phyloP scores from a whole-genome alignment of 441 rosid species.

The Erysimum cheiri region DNA sequence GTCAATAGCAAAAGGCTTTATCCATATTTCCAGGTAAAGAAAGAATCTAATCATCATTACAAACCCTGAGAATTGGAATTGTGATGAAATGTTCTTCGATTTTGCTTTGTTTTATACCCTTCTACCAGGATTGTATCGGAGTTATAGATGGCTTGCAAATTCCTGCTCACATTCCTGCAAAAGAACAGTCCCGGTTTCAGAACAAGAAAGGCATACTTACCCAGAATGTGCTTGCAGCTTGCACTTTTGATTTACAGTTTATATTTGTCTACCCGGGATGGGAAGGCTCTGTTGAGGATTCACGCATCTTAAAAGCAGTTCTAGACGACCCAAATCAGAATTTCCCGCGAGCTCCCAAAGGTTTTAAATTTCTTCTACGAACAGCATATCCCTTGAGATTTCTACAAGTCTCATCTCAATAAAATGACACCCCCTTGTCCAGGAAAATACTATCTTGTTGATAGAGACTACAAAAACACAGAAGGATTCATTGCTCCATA shows the following conservation, averaged over 20 bases:
- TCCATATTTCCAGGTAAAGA: slow-evolving; percentile 80
- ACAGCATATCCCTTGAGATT: slow-evolving; percentile 8
- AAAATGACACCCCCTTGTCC: slow-evolving; percentile 16
- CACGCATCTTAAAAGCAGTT: slow-evolving; percentile 78
- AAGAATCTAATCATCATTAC: slow-evolving; percentile 16
- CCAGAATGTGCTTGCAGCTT: slow-evolving; percentile 84
- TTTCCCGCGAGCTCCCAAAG: slow-evolving; percentile 77
- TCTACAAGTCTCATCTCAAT: slow-evolving; percentile 4
- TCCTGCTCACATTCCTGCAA: slow-evolving; percentile 79
- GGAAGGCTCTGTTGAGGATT: slow-evolving; percentile 88
- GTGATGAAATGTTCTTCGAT: slow-evolving; percentile 31
- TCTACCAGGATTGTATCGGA: slow-evolving; percentile 75
- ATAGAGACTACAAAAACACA: slow-evolving; percentile 62
- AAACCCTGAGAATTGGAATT: slow-evolving; percentile 1
- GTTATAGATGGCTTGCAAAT: slow-evolving; percentile 75
- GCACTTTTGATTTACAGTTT: slow-evolving; percentile 80
- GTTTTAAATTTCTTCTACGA: slow-evolving; percentile 44
- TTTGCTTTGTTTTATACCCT: not conserved
- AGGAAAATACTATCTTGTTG: slow-evolving; percentile 89
- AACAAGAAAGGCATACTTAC: slow-evolving; percentile 69
- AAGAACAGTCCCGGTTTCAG: slow-evolving; percentile 78
- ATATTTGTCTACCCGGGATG: slow-evolving; percentile 81
- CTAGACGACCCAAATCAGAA: slow-evolving; percentile 81
- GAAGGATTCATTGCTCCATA: slow-evolving; percentile 84
- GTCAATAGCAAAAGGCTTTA: slow-evolving; percentile 59